Conservation (phyloP, 2,329 filamentous ascomycete genomes). For the Fusarium tanahbumbuense region DNA sequence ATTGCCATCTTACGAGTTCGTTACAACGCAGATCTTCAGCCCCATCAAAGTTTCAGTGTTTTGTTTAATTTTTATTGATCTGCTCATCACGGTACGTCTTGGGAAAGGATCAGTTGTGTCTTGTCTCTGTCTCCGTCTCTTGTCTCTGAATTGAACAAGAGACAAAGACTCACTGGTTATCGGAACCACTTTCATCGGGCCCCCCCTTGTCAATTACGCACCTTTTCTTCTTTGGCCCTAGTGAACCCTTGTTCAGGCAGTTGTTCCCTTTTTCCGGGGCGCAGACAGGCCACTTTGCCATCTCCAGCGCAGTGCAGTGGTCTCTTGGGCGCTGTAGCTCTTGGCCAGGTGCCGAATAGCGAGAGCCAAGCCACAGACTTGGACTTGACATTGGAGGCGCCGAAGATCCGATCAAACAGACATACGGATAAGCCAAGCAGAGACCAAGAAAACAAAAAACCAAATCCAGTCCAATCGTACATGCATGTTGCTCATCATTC, state of each 20-base stretch:
- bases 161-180: constrained; percentile 4
- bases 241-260: neutral
- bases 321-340: constrained; percentile 19
- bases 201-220: constrained; percentile 27
- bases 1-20: constrained; percentile 18
- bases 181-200: constrained; percentile 18
- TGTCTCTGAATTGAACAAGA: neutral
- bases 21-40: constrained; percentile 21
- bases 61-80: neutral
- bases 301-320: neutral
- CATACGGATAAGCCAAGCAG: constrained; percentile 35
- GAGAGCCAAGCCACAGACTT: constrained; percentile 37
- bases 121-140: neutral
- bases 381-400: constrained; percentile 31
- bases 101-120: constrained; percentile 19
- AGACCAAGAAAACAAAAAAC: constrained; percentile 13
- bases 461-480: constrained; percentile 15
- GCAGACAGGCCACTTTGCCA: constrained; percentile 21
- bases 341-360: constrained; percentile 41
- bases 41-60: constrained; percentile 17
- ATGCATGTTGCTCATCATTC: constrained; percentile 35
- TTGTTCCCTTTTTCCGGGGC: constrained; percentile 20
- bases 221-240: constrained; percentile 2
- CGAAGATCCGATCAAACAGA: constrained; percentile 44
- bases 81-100: constrained; percentile 5